Percentiles rank a stretch among this genome's conserved stretches.
These are phyloP conservation scores for Acacia pycnantha DNA, from an alignment of 331 rosid species.

Conservation along the genomic window DNA sequence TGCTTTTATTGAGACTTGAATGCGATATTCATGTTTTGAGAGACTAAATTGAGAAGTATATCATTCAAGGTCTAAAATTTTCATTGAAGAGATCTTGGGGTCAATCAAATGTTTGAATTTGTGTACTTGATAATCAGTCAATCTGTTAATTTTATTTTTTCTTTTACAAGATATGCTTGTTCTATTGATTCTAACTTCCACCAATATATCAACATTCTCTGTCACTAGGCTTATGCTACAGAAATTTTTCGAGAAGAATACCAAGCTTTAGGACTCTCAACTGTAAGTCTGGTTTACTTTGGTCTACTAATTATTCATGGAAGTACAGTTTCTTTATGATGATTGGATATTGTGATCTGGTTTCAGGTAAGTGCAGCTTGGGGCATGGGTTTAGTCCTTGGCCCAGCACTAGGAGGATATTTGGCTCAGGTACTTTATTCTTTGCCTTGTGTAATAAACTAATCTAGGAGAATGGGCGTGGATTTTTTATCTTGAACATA, in stretches of 20 bases:
- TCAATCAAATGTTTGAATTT: not conserved
- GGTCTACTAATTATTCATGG: not conserved
- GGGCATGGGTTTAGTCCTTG: conserved; percentile 77
- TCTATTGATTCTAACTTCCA: no score
- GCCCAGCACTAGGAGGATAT: conserved; percentile 92
- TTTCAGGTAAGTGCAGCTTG: conserved; percentile 74
- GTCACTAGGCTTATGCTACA: not conserved
- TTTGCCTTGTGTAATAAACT: conserved; percentile 6
- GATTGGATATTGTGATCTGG: conserved; percentile 3
- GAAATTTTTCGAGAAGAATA: conserved; percentile 74
- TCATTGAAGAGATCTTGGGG: not conserved
- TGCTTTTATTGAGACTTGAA: not conserved
- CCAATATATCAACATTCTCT: no score
- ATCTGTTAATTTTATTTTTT: not conserved
- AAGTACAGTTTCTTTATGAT: not conserved
- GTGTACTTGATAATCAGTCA: no score
- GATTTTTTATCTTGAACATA: no score
- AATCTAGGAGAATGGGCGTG: not conserved
- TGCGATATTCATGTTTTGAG: not conserved
- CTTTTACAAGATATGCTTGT: not conserved
- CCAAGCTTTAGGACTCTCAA: conserved; percentile 76
- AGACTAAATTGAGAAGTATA: not conserved
- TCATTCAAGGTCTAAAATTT: not conserved
- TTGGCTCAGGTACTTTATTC: conserved; percentile 67
- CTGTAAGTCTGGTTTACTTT: conserved; percentile 45